These are phyloP conservation scores for Aphanomyces stellatus DNA, from an alignment of 352 stramenopile genomes.

Conservation along the genomic window DNA sequence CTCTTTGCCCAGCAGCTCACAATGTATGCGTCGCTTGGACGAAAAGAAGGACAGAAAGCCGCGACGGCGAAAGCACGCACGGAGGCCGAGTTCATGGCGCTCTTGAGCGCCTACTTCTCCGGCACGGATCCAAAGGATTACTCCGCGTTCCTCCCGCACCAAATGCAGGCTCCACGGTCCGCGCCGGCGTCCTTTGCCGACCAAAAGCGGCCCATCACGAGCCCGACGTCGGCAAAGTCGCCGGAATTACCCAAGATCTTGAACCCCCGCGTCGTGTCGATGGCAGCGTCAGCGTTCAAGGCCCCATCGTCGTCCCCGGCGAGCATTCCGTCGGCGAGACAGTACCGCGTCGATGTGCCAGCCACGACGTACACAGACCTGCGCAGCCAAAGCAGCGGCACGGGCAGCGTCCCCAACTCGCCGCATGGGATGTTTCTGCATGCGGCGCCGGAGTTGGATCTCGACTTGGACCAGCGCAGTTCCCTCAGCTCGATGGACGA, in stretches of 20 bases:
- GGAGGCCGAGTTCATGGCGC: slow-evolving; percentile 1
- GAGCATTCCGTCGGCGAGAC: background rate
- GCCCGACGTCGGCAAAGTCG: background rate
- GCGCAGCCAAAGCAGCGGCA: background rate
- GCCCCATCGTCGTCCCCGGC: background rate
- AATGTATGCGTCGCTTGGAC: slow-evolving; percentile 6
- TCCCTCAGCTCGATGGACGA: background rate
- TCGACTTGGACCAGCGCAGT: background rate
- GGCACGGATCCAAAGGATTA: background rate
- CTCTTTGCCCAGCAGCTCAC: slow-evolving; percentile 7
- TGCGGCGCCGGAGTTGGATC: background rate
- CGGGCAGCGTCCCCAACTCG: background rate
- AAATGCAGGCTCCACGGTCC: background rate
- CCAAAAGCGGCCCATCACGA: background rate
- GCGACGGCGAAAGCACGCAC: background rate
- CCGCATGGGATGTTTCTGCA: too few species aligned
- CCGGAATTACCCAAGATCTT: background rate
- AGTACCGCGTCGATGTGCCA: background rate
- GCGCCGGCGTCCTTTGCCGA: background rate
- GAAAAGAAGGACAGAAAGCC: background rate
- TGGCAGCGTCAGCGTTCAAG: background rate
- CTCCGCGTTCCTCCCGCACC: background rate
- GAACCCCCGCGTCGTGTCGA: background rate
- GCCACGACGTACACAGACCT: slow-evolving; percentile 6
- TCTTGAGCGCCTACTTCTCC: slow-evolving; percentile 8